Percentiles rank a stretch among this genome's conserved stretches.
Evolutionary conservation across 2,329 filamentous ascomycete species (phyloP).

Genomic region (Aspergillus quadricinctus): DNA sequence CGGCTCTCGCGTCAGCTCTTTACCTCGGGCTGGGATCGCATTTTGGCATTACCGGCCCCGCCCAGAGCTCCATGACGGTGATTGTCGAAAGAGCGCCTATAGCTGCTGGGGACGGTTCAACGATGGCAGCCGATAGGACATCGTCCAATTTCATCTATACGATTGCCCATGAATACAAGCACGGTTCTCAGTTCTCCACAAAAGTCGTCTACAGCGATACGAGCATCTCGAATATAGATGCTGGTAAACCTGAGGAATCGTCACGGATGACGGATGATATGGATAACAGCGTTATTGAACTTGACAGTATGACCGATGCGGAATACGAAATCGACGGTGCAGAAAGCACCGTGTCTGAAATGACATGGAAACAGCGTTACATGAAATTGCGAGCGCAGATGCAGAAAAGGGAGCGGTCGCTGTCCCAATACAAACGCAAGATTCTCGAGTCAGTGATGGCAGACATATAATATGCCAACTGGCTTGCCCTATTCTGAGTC

Average conservation of each 20-base stretch:
- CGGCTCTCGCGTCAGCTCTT: conserved; percentile 28
- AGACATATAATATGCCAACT: conserved; percentile 24
- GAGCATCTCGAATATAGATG: conserved; percentile 4
- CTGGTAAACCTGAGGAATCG: conserved; percentile 7
- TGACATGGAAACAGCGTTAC: conserved; percentile 39
- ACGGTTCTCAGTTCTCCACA: conserved; percentile 21
- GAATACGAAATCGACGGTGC: conserved; percentile 26
- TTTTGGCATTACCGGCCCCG: conserved; percentile 25
- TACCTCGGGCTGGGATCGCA: conserved; percentile 35
- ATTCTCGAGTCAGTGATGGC: conserved; percentile 43
- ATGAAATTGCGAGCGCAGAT: conserved; percentile 34
- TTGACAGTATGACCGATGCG: conserved; percentile 21
- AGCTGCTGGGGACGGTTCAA: conserved; percentile 2
- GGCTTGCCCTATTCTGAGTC: not conserved
- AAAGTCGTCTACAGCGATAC: conserved; percentile 22
- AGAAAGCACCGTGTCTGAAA: conserved; percentile 20
- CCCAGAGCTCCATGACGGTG: conserved; percentile 23
- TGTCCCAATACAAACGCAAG: conserved; percentile 39
- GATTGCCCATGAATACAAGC: conserved; percentile 24
- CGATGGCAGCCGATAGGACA: conserved; percentile 5
- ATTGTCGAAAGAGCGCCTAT: conserved; percentile 14
- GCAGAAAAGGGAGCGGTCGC: conserved; percentile 35
- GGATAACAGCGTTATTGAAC: conserved; percentile 13
- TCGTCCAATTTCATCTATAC: conserved; percentile 15
- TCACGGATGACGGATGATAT: conserved; percentile 7